Base-by-base conservation (phyloP, 2,329 filamentous ascomycete genomes). In the Volutella citrinella region DNA sequence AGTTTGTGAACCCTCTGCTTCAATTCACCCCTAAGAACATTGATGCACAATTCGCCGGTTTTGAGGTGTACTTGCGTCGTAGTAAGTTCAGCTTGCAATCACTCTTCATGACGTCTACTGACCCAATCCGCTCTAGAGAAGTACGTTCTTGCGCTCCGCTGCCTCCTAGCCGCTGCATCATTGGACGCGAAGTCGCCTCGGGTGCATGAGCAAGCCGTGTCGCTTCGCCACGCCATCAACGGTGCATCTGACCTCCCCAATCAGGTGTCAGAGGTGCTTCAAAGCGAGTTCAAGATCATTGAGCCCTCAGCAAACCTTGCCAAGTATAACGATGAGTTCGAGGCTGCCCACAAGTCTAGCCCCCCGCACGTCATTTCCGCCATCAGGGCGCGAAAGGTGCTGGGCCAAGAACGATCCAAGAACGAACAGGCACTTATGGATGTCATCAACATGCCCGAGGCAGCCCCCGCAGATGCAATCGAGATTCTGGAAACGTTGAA, bases 11-110 rank as follows among this genome's bases (percentile, higher is more conserved):
- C 12, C 89, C 87, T 4, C 69, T 98, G 50, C 72, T 98, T 40
- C 84, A 95, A 59, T 84, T 82, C 54, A 90, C 82, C 54, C 83
- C 89, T 3, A 79, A 84, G 66, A 86, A 81, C 56, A 77, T 95
- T 29, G 80, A 93, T 42, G 86, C 78, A 15, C 93, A 98, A 64
- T 74, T 82, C 46, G 78, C 83, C 32, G 93, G 89, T 6, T 97
- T 96, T 52, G 90, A 97, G 65, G 84, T 98, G 13, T 90, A 87
- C 57, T 72, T 94, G 40, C 76, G 89, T 55, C 76, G 84, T 68
- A 81, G 89, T 95, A 78, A 72, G 82, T 68, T 19, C 7, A 12
- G 25, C 14, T 11, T 16, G 12, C 12, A 3, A 18, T 5, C 10
- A 10, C n/a, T 10, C 5, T 13, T 19, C 13, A 14, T 11, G n/a